phyloP scores from a whole-genome alignment of 2,329 filamentous ascomycete species.

The Pseudofabraea citricarpa region DNA sequence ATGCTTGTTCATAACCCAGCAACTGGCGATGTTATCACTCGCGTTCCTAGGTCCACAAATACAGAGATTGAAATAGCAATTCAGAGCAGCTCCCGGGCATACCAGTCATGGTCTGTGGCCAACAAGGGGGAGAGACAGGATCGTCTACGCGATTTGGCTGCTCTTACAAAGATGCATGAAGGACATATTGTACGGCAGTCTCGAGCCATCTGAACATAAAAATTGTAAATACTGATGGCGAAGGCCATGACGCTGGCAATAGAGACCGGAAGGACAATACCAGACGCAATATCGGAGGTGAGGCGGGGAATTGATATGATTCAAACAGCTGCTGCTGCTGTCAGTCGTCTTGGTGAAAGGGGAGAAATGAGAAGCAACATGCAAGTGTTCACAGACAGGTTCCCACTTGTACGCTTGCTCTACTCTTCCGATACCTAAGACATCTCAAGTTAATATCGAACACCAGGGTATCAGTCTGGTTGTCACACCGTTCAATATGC shows the following conservation, averaged over 20 bases:
- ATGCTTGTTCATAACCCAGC: not conserved
- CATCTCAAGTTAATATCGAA: not conserved
- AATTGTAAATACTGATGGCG: not conserved
- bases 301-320: slow-evolving; percentile 17
- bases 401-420: slow-evolving; percentile 2
- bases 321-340: slow-evolving; percentile 11
- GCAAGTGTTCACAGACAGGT: slow-evolving; percentile 12
- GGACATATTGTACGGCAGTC: not conserved
- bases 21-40: not conserved
- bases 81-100: not conserved
- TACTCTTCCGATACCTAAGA: not conserved
- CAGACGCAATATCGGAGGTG: slow-evolving; percentile 18
- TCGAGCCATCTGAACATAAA: not conserved
- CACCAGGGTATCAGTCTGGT: slow-evolving; percentile 2
- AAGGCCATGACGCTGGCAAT: slow-evolving; percentile 8
- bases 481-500: slow-evolving; percentile 9
- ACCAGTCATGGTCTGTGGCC: not conserved
- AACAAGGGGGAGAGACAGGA: not conserved
- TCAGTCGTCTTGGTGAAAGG: slow-evolving; percentile 7
- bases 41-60: not conserved
- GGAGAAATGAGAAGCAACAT: slow-evolving; percentile 1
- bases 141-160: not conserved
- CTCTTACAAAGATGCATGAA: not conserved
- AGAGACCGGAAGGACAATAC: slow-evolving; percentile 18
- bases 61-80: not conserved